phyloP scores from a whole-genome alignment of 768 basidiomycete genomes.

The Tylopilus vinaceipallidus region DNA sequence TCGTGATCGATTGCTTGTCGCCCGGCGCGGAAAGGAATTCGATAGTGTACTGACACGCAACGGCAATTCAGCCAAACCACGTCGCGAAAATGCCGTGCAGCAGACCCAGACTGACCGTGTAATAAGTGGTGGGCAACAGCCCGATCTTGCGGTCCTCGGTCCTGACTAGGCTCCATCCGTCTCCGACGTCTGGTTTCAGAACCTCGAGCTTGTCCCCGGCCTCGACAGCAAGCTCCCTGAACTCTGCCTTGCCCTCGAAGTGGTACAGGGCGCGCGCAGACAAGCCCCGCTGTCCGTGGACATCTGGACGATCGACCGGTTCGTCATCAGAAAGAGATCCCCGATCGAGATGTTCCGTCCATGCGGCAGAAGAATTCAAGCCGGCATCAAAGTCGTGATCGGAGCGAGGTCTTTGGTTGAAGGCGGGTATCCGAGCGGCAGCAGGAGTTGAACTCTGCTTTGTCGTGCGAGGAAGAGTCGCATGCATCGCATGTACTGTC shows the following conservation, averaged over 20 bases:
- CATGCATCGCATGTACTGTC: constrained; percentile 27
- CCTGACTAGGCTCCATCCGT: constrained; percentile 80
- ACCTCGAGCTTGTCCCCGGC: constrained; percentile 72
- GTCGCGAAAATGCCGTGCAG: neutral
- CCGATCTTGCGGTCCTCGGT: constrained; percentile 59
- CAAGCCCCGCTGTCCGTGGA: constrained; percentile 36
- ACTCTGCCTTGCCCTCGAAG: constrained; percentile 75
- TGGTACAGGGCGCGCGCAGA: constrained; percentile 69
- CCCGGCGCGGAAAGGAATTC: constrained; percentile 55
- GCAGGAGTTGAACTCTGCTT: constrained; percentile 25
- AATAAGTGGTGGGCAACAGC: constrained; percentile 67
- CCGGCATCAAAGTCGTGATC: constrained; percentile 65
- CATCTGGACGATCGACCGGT: constrained; percentile 35
- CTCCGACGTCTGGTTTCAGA: constrained; percentile 68
- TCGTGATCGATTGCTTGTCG: constrained; percentile 21
- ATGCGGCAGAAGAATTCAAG: constrained; percentile 73
- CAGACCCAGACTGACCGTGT: constrained; percentile 60
- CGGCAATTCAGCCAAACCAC: neutral
- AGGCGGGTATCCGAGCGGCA: constrained; percentile 5
- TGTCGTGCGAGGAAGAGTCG: constrained; percentile 35
- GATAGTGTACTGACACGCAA: constrained; percentile 54
- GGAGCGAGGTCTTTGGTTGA: constrained; percentile 29
- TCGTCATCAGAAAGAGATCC: constrained; percentile 53
- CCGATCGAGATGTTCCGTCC: constrained; percentile 61
- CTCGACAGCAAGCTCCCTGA: constrained; percentile 63